Conservation (phyloP, 1,284 basidiomycete genomes). For the Tilletia caries region DNA sequence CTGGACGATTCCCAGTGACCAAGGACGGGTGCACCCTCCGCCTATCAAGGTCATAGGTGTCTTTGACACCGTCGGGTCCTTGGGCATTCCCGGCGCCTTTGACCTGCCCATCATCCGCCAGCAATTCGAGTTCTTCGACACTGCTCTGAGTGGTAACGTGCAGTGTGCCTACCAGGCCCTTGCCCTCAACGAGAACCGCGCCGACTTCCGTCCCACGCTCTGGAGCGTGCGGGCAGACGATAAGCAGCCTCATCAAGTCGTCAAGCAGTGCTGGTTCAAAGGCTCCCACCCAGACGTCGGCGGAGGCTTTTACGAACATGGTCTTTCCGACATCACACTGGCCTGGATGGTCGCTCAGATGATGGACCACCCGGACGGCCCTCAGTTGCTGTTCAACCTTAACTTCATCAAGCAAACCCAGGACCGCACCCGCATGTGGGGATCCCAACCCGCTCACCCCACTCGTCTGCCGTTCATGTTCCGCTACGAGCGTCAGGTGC, state of each 20-base stretch:
- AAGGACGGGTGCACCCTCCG: conserved; percentile 19
- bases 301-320: conserved; percentile 43
- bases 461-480: conserved; percentile 13
- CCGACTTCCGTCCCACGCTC: conserved; percentile 32
- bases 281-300: conserved; percentile 48
- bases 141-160: conserved; percentile 40
- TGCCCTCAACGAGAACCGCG: conserved; percentile 42
- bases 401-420: conserved; percentile 22
- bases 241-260: conserved; percentile 23
- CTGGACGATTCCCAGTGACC: background rate
- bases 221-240: background rate
- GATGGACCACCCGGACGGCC: conserved; percentile 31
- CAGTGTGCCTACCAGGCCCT: conserved; percentile 47
- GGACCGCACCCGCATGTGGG: conserved; percentile 33
- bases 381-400: conserved; percentile 33
- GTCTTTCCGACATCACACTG: conserved; percentile 41
- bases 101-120: conserved; percentile 27
- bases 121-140: conserved; percentile 46
- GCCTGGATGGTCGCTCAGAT: conserved; percentile 47
- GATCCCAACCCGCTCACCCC: conserved; percentile 29
- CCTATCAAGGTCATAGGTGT: conserved; percentile 39
- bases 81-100: conserved; percentile 34
- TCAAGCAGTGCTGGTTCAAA: conserved; percentile 50
- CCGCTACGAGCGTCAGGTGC: conserved; percentile 10
- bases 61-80: conserved; percentile 34